Conservation (phyloP, 179 eudicot species). For the Spinacia oleracea region DNA sequence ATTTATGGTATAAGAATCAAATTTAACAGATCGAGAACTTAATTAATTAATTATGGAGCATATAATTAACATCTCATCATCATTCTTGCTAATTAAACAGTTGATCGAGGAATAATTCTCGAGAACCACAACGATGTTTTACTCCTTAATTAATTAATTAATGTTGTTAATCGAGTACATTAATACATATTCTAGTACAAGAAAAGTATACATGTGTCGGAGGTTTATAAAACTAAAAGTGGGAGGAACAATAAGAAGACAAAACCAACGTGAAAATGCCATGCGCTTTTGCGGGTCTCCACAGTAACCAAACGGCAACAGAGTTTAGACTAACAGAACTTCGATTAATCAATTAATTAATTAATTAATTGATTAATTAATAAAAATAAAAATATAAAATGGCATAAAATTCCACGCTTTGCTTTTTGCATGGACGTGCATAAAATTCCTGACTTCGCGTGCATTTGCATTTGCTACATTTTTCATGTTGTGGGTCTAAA, state of each 20-base stretch:
- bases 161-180: conserved; percentile 4
- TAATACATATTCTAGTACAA: not conserved
- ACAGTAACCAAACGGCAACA: not conserved
- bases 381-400: not conserved
- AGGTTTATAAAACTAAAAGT: not conserved
- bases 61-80: not conserved
- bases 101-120: not conserved
- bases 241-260: conserved; percentile 26
- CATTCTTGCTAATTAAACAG: conserved; percentile 6
- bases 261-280: conserved; percentile 33
- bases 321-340: not conserved
- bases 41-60: not conserved
- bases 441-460: conserved; percentile 23
- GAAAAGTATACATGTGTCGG: conserved; percentile 16
- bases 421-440: conserved; percentile 31
- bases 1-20: conserved; percentile 1
- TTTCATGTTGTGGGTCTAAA: conserved; percentile 14
- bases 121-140: not conserved
- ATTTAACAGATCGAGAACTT: not conserved
- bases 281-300: conserved; percentile 22
- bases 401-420: conserved; percentile 28
- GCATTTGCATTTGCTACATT: conserved; percentile 12
- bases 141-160: not conserved
- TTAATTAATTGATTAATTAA: no score
- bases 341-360: no score